phyloP scores from a whole-genome alignment of 495 filamentous ascomycete species.

The Xylaria intraflava region DNA sequence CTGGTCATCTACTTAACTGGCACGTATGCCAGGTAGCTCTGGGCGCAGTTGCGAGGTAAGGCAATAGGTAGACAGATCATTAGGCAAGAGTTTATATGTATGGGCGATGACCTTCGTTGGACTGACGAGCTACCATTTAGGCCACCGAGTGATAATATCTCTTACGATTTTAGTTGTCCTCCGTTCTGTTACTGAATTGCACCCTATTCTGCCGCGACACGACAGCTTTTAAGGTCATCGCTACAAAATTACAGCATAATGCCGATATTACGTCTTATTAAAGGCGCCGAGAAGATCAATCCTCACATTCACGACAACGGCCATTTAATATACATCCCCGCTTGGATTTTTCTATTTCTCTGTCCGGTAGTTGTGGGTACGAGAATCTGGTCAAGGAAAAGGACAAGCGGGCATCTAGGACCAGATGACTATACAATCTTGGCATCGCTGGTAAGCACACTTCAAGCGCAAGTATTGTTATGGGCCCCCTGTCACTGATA shows the following conservation, averaged over 20 bases:
- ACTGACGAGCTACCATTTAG: too few relatives aligned
- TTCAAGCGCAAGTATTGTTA: conserved; percentile 13
- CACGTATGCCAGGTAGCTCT: background rate
- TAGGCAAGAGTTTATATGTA: background rate
- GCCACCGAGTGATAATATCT: too few relatives aligned
- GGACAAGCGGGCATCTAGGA: conserved; percentile 19
- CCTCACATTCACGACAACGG: background rate
- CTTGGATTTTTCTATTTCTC: conserved; percentile 20
- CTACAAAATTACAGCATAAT: background rate
- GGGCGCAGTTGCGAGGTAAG: background rate
- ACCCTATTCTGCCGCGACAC: background rate
- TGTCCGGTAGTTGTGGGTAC: conserved; percentile 19
- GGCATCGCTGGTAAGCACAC: conserved; percentile 20
- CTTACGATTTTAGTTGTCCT: too few relatives aligned
- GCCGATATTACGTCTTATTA: background rate
- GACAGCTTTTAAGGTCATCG: background rate
- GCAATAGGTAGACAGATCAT: background rate
- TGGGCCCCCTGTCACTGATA: background rate
- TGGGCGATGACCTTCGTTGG: background rate
- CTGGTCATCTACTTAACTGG: background rate
- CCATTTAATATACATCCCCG: conserved; percentile 5
- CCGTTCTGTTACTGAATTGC: too few relatives aligned
- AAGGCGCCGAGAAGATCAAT: background rate
- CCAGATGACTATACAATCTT: conserved; percentile 27
- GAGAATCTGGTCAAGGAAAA: conserved; percentile 22